phyloP scores from a whole-genome alignment of 345 rosid species.

The Sonneratia caseolaris region DNA sequence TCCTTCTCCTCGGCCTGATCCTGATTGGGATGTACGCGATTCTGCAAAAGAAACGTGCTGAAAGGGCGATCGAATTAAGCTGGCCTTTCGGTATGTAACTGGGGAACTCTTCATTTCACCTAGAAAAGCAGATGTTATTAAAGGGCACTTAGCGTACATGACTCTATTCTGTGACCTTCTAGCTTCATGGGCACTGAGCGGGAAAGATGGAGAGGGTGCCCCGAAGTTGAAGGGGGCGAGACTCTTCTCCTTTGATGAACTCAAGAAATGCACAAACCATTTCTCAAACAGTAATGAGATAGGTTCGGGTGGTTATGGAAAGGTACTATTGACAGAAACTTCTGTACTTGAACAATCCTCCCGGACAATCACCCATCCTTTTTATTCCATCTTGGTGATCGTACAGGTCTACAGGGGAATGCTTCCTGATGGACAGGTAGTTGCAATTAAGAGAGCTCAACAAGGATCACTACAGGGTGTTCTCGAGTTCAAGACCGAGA shows the following conservation, averaged over 20 bases:
- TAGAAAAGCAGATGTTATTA: not conserved
- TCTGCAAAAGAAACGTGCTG: conserved; percentile 89
- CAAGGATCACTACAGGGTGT: conserved; percentile 95
- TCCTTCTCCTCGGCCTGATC: conserved; percentile 53
- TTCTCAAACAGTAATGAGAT: conserved; percentile 68
- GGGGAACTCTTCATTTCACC: not conserved
- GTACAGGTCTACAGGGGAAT: conserved; percentile 77
- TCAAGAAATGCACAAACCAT: conserved; percentile 61
- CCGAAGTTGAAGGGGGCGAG: conserved; percentile 92
- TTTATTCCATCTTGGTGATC: not conserved
- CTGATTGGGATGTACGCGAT: conserved; percentile 70
- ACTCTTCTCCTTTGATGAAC: conserved; percentile 91
- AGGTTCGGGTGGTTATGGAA: conserved; percentile 93
- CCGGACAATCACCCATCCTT: not conserved
- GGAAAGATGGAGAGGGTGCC: conserved; percentile 78
- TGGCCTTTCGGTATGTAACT: conserved; percentile 64
- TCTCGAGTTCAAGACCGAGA: conserved; percentile 89
- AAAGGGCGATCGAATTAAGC: conserved; percentile 70
- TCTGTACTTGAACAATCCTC: not conserved
- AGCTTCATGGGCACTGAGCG: conserved; percentile 92
- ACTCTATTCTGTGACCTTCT: conserved; percentile 10
- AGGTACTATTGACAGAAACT: conserved; percentile 29
- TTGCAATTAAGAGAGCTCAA: conserved; percentile 94
- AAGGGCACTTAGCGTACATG: not conserved
- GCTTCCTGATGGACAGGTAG: conserved; percentile 62